These are phyloP conservation scores for Yamadazyma mexicana DNA, from an alignment of 1,139 yeast genomes.

Conservation along the genomic window DNA sequence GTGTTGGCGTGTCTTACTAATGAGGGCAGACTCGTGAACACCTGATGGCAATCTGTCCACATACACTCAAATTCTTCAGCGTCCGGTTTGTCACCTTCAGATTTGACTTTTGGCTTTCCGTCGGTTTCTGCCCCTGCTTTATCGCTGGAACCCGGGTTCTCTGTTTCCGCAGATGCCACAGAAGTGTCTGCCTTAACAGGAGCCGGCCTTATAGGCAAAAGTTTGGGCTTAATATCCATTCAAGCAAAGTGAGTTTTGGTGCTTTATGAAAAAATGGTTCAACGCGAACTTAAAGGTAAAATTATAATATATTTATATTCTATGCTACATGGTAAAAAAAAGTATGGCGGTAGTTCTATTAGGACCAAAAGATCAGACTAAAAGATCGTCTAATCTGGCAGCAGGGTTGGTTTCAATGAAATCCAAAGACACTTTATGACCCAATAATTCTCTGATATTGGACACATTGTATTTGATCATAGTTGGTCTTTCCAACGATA, in stretches of 20 bases:
- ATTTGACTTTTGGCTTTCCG: slow-evolving; percentile 5
- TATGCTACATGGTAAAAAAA: slow-evolving; percentile 4
- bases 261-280: too few relatives aligned
- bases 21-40: slow-evolving; percentile 21
- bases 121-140: background rate
- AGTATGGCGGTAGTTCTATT: too few relatives aligned
- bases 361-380: slow-evolving; percentile 26
- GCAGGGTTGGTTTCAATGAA: slow-evolving; percentile 97
- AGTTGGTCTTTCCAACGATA: slow-evolving; percentile 96
- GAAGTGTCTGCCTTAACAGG: background rate
- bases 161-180: background rate
- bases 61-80: slow-evolving; percentile 24
- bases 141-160: background rate
- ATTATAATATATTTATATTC: background rate
- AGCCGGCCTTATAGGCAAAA: background rate
- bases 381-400: slow-evolving; percentile 79
- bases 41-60: slow-evolving; percentile 35
- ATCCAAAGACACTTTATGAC: slow-evolving; percentile 90
- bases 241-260: too few relatives aligned
- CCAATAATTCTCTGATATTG: slow-evolving; percentile 91
- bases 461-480: slow-evolving; percentile 97
- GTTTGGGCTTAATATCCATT: slow-evolving; percentile 1
- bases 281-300: background rate
- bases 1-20: slow-evolving; percentile 35
- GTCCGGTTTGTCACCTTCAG: slow-evolving; percentile 9